Evolutionary conservation across 495 filamentous ascomycete species (phyloP), one percentile per base, ranked within the genome.

Genomic region (Penicillium desertorum): DNA sequence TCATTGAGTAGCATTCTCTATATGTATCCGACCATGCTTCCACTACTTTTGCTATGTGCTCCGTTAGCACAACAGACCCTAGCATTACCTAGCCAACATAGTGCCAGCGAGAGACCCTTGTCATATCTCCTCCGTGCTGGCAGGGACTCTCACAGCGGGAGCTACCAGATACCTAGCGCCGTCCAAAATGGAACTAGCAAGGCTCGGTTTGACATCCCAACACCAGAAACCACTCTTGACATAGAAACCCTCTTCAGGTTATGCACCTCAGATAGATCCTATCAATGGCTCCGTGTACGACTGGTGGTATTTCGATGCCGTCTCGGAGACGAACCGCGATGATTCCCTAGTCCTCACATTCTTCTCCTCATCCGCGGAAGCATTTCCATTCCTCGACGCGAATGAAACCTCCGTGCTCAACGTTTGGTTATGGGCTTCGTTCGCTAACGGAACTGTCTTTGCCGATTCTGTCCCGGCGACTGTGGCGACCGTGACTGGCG

Each of bases 221-320:
- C 58, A 0, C 32, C 54, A 0, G 19, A 11, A 19, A 20, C 20
- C 7, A 50, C 48, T 1, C 59, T 68, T 0, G 30, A 42, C n/a
- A 29, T 25, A 5, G 9, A 56, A 2, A 30, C 51, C 14, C 45
- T 63, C 22, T 62, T 61, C 14, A 59, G 45, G 9, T 59, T 76
- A 74, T 51, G 45, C 61, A n/a, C 71, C 74, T 0, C 65, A 72
- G 48, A 16, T 73, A 3, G 46, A 53, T 29, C 19, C 23, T 0
- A 50, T 74, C 43, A 77, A 74, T 51, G 29, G 36, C 36, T 60
- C 68, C 36, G 65, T 65, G 11, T 77, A 66, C 45, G 71, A 76
- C 60, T 76, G 73, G 71, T 77, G 72, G 74, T 74, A 72, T 60
- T 77, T 74, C 25, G 73, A 77, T 56, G 71, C 58, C 11, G 61